Evolutionary conservation across 1,139 yeast species (phyloP), one percentile per base, ranked within the genome.

Genomic region (Suhomyces wounanorum): DNA sequence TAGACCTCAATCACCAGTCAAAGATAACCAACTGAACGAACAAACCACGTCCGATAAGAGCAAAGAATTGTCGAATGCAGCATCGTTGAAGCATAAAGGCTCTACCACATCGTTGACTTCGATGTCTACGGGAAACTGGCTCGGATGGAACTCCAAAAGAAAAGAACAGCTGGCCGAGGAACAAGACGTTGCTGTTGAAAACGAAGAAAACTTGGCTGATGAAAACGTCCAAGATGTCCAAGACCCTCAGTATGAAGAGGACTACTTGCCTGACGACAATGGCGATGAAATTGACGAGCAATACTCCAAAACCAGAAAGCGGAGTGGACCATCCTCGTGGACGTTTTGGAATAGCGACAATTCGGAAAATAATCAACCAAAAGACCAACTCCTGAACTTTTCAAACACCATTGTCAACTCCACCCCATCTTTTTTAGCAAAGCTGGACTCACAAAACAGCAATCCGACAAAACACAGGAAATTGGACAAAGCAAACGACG

Each of bases 221-320:
- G 33, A 31, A 21, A 13, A 11, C 30, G 26, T 3, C 1, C 10
- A 54, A 21, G 61, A 54, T 14, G 53, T 37, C 11, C 48, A 43
- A 23, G 50, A 44, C 8, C 40, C 30, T 11, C 31, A 41, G 31
- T 31, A 40, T 7, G 60, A 55, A 8, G 52, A 47, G 9, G 58
- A 53, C 8, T 41, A 41, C 37, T 30, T 41, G 13, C 61, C 65
- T 8, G 69, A 67, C 40, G 67, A 65, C 50, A 60, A 62, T 41
- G 66, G 66, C 10, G 75, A 72, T 49, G 77, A 69, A 47, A 61
- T 71, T 3, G 74, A 68, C 41, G 77, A 73, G 43, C 72, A 70
- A 43, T 65, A 66, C 8, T 45, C 55, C 31, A 51, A 53, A 23
- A 41, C 48, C 37, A 50, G 48, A 21, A 69, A 67, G 57, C 73